phyloP scores from a whole-genome alignment of 345 rosid genomes.

The Nephelium lappaceum region DNA sequence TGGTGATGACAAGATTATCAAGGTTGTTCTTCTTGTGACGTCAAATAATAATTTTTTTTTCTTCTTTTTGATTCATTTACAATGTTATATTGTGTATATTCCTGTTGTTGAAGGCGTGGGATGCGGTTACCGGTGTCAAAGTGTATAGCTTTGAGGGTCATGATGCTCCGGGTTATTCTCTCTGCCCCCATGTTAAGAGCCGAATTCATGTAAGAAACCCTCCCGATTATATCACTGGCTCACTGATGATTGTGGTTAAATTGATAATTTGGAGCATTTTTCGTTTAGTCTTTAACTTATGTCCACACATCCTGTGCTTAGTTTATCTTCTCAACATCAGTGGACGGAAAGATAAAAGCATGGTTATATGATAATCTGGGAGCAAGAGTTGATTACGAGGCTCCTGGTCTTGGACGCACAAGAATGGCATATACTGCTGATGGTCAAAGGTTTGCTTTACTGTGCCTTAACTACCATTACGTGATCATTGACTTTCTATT shows the following conservation, averaged over 20 bases:
- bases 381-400: conserved; percentile 36
- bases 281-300: background rate
- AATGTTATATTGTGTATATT: conserved; percentile 21
- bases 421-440: conserved; percentile 40
- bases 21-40: conserved; percentile 44
- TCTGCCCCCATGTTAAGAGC: conserved; percentile 78
- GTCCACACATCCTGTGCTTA: conserved; percentile 14
- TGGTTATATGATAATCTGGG: conserved; percentile 41
- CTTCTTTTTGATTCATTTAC: background rate
- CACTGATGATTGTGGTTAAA: background rate
- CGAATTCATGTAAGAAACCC: conserved; percentile 58
- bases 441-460: conserved; percentile 24
- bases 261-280: conserved; percentile 11
- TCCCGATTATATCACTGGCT: background rate
- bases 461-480: conserved; percentile 5
- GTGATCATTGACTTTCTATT: background rate
- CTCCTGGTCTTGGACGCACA: conserved; percentile 40
- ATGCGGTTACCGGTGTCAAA: conserved; percentile 64
- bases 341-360: conserved; percentile 42
- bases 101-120: conserved; percentile 62
- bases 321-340: conserved; percentile 46
- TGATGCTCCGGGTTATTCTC: conserved; percentile 83
- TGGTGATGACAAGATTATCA: conserved; percentile 84
- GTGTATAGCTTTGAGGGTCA: conserved; percentile 80
- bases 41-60: background rate